A percentile compares a stretch with the other conserved stretches of the same genome.
Conservation (phyloP, 768 basidiomycete genomes). For the Mycena albidolilacea region DNA sequence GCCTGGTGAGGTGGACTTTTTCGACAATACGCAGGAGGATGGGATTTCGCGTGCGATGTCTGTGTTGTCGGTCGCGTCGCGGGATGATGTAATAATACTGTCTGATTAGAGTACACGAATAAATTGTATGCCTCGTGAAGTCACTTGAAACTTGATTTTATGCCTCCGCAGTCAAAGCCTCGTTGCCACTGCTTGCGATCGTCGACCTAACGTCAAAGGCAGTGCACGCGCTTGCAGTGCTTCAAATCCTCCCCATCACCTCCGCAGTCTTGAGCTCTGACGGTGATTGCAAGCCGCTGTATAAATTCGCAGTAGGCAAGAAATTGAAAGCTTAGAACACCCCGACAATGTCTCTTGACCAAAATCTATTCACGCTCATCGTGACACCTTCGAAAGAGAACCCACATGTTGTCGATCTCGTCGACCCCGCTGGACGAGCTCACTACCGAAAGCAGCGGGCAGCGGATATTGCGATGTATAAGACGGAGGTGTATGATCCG, state of each 20-base stretch:
- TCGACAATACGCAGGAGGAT: constrained; percentile 31
- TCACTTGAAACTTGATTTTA: background rate
- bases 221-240: constrained; percentile 3
- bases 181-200: background rate
- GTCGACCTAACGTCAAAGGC: constrained; percentile 1
- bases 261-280: constrained; percentile 15
- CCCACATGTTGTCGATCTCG: constrained; percentile 76
- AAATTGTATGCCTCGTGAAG: background rate
- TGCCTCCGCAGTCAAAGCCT: background rate
- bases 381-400: constrained; percentile 73
- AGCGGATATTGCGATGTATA: constrained; percentile 64
- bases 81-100: constrained; percentile 37
- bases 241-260: background rate
- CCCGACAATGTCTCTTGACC: constrained; percentile 80
- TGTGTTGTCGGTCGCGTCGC: constrained; percentile 34
- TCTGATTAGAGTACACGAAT: constrained; percentile 39
- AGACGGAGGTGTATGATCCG: constrained; percentile 72
- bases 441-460: constrained; percentile 81
- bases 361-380: constrained; percentile 87
- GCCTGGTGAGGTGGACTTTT: constrained; percentile 33
- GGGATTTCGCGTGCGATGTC: constrained; percentile 40
- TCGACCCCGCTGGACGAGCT: constrained; percentile 71
- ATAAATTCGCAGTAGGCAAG: constrained; percentile 5
- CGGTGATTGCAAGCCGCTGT: constrained; percentile 1
- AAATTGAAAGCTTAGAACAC: background rate